A percentile compares a stretch with the other conserved stretches of the same genome.
phyloP scores from a whole-genome alignment of 2,329 filamentous ascomycete genomes.

The Neofusicoccum ribis region DNA sequence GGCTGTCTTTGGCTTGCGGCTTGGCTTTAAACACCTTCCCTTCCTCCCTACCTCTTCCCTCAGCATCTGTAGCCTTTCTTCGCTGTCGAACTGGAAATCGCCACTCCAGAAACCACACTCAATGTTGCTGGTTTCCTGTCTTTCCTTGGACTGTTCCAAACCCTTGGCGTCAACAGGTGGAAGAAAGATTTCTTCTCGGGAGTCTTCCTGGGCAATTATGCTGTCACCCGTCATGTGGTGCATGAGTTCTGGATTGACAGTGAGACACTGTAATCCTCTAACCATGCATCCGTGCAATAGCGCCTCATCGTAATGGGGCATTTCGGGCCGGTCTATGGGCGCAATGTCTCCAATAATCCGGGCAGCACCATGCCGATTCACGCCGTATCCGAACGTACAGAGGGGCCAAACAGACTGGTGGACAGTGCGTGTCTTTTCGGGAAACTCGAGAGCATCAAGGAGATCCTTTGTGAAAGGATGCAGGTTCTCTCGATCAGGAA shows the following conservation, averaged over 20 bases:
- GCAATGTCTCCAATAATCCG: conserved; percentile 38
- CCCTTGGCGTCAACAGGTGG: conserved; percentile 38
- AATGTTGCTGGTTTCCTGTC: conserved; percentile 40
- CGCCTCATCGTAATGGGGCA: conserved; percentile 38
- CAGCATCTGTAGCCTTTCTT: conserved; percentile 33
- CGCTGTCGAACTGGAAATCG: conserved; percentile 33
- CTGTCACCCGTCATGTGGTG: conserved; percentile 44
- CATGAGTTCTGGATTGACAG: conserved; percentile 46
- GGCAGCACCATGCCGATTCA: conserved; percentile 33
- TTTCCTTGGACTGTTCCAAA: conserved; percentile 29
- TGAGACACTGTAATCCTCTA: conserved; percentile 42
- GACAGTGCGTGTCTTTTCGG: conserved; percentile 38
- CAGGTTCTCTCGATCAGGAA: conserved; percentile 37
- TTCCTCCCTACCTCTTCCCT: conserved; percentile 39
- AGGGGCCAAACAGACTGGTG: conserved; percentile 45
- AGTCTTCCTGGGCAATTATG: conserved; percentile 35
- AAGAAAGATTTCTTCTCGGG: conserved; percentile 27
- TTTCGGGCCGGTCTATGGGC: conserved; percentile 15
- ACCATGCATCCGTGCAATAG: conserved; percentile 41
- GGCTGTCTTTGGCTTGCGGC: neutral
- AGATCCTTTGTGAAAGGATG: conserved; percentile 43
- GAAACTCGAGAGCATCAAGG: conserved; percentile 38
- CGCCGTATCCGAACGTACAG: conserved; percentile 45
- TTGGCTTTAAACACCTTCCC: conserved; percentile 39
- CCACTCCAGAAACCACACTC: conserved; percentile 43